Evolutionary conservation across 176 grass and related monocot genomes (phyloP), one percentile per base, ranked within the genome.

Genomic region (Cocos nucifera): DNA sequence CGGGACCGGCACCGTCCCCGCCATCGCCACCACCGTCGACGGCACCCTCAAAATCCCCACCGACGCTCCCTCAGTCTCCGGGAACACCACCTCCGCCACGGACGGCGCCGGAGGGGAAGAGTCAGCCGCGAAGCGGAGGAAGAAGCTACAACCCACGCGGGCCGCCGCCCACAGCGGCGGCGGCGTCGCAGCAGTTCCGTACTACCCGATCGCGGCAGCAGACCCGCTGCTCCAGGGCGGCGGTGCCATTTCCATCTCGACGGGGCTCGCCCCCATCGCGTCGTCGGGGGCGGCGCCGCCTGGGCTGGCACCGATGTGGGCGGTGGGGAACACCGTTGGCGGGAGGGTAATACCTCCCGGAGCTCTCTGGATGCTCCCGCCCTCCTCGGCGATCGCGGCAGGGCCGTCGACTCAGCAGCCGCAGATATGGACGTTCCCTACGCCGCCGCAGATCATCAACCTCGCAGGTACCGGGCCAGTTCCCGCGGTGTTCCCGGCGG

Each of bases 311-410:
- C 86, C 90, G 3, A 77, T 95, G 65, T 66, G 79, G 56, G 76
- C 85, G 26, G 9, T 44, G 35, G 35, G 35, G 35, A 44, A 44
- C 35, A 12, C 35, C 35, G 26, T 19, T 4, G 53, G 65, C 15
- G 26, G 49, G 30, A 63, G 74, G 53, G 59, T 80, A 55, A 53
- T 83, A 15, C 66, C 73, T 0, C 82, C 85, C 17, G 86, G 80
- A 4, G 85, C 76, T 0, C 21, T 95, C 57, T 95, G 85, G 85
- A 95, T 95, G 90, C 10, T 95, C 2, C 86, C 86, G 58, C 76
- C 72, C 57, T 62, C 58, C 29, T 48, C 70, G 50, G 50, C 19
- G 56, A 29, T 6, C 2, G 9, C 10, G 74, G 25, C 49, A 15
- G 62, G 5, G 25, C 62, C 59, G 72, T 64, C 35, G 7, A 44